Evolutionary conservation across 2,329 filamentous ascomycete species (phyloP), one percentile per base, ranked within the genome.

Genomic region (Pseudogymnoascus sp.): DNA sequence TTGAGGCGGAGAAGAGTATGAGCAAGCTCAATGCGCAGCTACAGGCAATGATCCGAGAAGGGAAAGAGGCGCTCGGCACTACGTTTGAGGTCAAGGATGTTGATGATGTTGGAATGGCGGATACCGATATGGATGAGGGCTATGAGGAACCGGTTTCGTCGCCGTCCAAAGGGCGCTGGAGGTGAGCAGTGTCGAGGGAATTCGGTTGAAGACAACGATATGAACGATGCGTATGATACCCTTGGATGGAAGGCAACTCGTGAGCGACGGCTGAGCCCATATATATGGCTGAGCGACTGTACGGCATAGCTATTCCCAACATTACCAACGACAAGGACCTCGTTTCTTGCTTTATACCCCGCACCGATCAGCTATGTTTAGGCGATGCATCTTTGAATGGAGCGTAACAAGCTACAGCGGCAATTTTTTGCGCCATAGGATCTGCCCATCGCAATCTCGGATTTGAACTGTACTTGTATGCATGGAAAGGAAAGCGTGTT

Each of bases 1-100:
- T 84, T 48, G 86, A 92, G 66, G 82, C 89, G 6, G 91, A 97
- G 66, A 83, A 85, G 41, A 85, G 87, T 58, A 87, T 97, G 66
- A 84, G 84, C 56, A 82, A 86, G 23, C 84, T 97, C 73, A 95
- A 94, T 70, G 79, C 83, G 55, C 84, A 88, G 66, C 76, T 97
- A 55, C 83, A 88, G 69, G 88, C 86, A 33, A 90, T 99, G 88
- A 95, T 99, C 59, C 80, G 85, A 1, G 87, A 97, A 72, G 94
- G 92, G 0, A 87, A 87, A 66, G 88, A 94, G 71, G 94, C 94
- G 1, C 74, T 99, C 15, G 92, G 86, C 2, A 88, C 88, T 18
- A 87, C 77, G 38, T 77, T 89, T 57, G 84, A 89, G 68, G 79
- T 90, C 41, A 79, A 82, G 41, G 58, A 60, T 5, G 26, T 30